Base-by-base conservation (phyloP, 176 grass and related monocot species). In the Bothriochloa decipiens region DNA sequence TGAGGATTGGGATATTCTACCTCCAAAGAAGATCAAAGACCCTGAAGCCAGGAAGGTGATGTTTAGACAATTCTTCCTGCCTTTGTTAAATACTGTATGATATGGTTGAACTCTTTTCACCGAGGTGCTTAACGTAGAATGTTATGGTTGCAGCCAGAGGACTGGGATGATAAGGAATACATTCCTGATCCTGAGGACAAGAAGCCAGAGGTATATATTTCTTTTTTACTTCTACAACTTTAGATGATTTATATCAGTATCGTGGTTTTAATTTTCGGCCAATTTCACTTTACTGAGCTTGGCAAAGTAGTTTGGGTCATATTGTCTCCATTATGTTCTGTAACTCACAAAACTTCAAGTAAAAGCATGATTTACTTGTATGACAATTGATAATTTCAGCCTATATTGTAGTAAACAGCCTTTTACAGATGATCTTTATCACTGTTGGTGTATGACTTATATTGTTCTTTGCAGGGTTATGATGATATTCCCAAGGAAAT, bases 81-180 rank as follows among this genome's bases (percentile, higher is more conserved):
- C n/a, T 45, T 32, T 32, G 68, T 16, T 81, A 8, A 74, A 13
- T 53, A n/a, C 18, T 22, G 7, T 57, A 83, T 35, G 26, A 26
- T 27, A 16, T 29, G 41, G 20, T 50, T 77, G 7, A 18, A 0
- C 66, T 66, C 15, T 65, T 82, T 75, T 72, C 46, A 86, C 68
- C n/a, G 13, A 70, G 3, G 25, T 43, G 14, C 79, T 67, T 78
- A 32, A 70, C 10, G 17, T 41, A 11, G 11, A 12, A 40, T 83
- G 73, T 84, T 11, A 61, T 78, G 43, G 53, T 53, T 68, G 60
- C 86, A 94, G 93, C 96, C 96, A 40, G 91, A 95, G 68, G 92
- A 98, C 80, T 98, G 92, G 95, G 95, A 98, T 81, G 95, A 94
- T 79, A 93, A 92, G 75, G 92, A 97, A 68, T 93, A 93, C 75